Base-by-base conservation (phyloP, 768 basidiomycete species). In the Lentinula sp. region DNA sequence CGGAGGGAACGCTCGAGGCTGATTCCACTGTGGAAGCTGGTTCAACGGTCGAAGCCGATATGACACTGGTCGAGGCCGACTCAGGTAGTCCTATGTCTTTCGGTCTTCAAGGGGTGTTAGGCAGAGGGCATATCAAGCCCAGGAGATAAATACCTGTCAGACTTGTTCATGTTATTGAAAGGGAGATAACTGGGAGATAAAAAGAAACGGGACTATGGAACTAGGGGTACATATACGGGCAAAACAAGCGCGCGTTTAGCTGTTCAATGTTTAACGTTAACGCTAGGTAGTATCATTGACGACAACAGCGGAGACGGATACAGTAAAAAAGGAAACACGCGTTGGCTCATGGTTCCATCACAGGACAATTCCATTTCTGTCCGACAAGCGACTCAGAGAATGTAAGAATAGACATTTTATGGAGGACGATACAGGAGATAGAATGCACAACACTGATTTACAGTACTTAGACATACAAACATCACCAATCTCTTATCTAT, bases 1-100 rank as follows among this genome's bases (percentile, higher is more conserved):
- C 55, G 41, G 39, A 42, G 4, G 2, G 37, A 10, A 56, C 55
- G n/a, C 41, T 43, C 16, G 54, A 50, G 9, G 49, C 49, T 9
- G 49, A 23, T 50, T 50, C 4, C 6, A 50, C 49, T 3, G 49
- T 50, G 13, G 41, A 43, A 23, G 55, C 55, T n/a, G 55, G 41
- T 28, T 56, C 39, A 15, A 56, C 55, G 23, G 41, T 43, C 4
- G 55, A 42, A 7, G 55, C 55, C 23, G 55, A 56, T 23, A 4
- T 13, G 18, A 56, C 55, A 16, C 55, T 56, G 41, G 55, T 42
- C 20, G 55, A 42, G 41, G 55, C 55, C 6, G 41, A 56, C 16
- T 56, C 55, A 28, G 55, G 39, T 41, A 56, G 43, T 16, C 55
- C 55, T 23, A 56, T 56, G 13, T 56, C 55, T 56, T 43, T 56